phyloP scores from a whole-genome alignment of 495 filamentous ascomycete genomes.

The Penicillium arizonense region DNA sequence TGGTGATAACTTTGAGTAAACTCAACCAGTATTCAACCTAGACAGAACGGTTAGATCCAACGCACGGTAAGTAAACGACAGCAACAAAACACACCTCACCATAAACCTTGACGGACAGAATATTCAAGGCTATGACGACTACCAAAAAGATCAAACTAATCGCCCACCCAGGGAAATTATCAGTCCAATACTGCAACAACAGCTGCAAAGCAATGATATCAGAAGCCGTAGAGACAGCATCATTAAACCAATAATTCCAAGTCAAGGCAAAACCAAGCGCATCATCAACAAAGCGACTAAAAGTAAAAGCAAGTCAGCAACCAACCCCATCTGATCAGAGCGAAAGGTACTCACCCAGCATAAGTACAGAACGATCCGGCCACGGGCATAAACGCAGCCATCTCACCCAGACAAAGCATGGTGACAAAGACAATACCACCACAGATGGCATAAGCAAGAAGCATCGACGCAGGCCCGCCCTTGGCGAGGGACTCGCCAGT shows the following conservation, averaged over 20 bases:
- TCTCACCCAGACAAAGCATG: conserved; percentile 50
- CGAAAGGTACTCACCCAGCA: conserved; percentile 39
- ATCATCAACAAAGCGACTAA: conserved; percentile 57
- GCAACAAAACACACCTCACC: conserved; percentile 42
- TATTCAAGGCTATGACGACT: conserved; percentile 46
- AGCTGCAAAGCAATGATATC: conserved; percentile 56
- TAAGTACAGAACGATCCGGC: conserved; percentile 53
- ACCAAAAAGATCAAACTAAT: conserved; percentile 53
- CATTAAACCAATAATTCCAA: conserved; percentile 62
- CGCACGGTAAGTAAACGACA: background rate
- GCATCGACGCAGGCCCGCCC: conserved; percentile 61
- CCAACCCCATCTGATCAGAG: background rate
- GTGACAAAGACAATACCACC: conserved; percentile 50
- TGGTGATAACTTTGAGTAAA: conserved; percentile 54
- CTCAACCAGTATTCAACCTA: conserved; percentile 56
- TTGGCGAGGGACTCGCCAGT: conserved; percentile 56
- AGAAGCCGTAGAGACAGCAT: conserved; percentile 54
- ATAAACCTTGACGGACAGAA: conserved; percentile 52
- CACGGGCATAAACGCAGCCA: conserved; percentile 50
- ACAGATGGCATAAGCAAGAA: conserved; percentile 53
- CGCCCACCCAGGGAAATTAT: conserved; percentile 51
- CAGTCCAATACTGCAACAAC: conserved; percentile 51
- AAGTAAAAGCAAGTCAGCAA: conserved; percentile 4
- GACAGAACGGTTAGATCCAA: conserved; percentile 1
- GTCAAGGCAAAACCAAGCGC: conserved; percentile 51